These are phyloP conservation scores for Plenodomus biglobosus DNA, from an alignment of 2,329 filamentous ascomycete species.

Conservation along the genomic window DNA sequence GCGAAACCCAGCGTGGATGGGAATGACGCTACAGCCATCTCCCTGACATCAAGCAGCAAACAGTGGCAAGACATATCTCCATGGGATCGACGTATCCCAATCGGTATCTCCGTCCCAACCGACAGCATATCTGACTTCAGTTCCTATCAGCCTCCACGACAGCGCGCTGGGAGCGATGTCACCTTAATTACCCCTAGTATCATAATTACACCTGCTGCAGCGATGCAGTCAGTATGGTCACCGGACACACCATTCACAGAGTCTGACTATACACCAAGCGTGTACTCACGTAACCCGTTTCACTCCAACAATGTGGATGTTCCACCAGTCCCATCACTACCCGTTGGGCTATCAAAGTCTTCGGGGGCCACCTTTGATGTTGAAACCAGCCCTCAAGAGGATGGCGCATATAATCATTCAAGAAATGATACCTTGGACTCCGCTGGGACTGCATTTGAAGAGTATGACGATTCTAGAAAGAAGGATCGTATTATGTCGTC, in stretches of 20 bases:
- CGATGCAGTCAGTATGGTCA: constrained; percentile 59
- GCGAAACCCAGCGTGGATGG: constrained; percentile 17
- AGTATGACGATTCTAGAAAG: constrained; percentile 51
- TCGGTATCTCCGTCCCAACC: constrained; percentile 67
- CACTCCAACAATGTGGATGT: constrained; percentile 43
- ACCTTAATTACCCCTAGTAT: constrained; percentile 53
- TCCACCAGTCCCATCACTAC: constrained; percentile 54
- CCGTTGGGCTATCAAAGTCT: constrained; percentile 19
- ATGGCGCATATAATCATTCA: constrained; percentile 15
- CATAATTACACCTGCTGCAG: constrained; percentile 56
- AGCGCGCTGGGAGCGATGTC: constrained; percentile 43
- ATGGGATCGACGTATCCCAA: constrained; percentile 70
- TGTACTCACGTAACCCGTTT: constrained; percentile 61
- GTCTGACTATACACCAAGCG: constrained; percentile 59
- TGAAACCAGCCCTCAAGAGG: background rate
- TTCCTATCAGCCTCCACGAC: constrained; percentile 31
- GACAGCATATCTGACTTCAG: constrained; percentile 50
- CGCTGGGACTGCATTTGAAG: constrained; percentile 47
- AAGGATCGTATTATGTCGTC: constrained; percentile 55
- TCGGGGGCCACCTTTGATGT: background rate
- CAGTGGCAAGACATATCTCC: constrained; percentile 61
- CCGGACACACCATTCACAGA: constrained; percentile 60
- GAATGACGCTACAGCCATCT: constrained; percentile 34
- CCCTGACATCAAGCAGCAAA: constrained; percentile 32
- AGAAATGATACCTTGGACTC: constrained; percentile 42